These are phyloP conservation scores for Anastatica hierochuntica DNA, from an alignment of 345 rosid species.

Conservation along the genomic window DNA sequence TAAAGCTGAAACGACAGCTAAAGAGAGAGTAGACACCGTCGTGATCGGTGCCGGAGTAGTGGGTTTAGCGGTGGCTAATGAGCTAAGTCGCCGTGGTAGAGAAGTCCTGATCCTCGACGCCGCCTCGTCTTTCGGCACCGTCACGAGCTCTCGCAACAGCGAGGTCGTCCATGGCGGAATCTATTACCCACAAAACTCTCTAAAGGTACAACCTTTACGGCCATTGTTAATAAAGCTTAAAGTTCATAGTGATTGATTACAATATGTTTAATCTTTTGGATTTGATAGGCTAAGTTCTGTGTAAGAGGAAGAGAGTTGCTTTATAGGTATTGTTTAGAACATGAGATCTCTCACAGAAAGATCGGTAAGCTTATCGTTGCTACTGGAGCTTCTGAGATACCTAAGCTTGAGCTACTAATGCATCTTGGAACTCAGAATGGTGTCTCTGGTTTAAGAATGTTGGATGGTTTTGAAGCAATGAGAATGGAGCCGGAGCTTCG, in stretches of 20 bases:
- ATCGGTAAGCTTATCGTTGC: conserved; percentile 86
- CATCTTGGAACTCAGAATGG: conserved; percentile 50
- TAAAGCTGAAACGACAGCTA: conserved; percentile 21
- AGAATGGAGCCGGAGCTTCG: conserved; percentile 70
- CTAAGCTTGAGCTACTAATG: conserved; percentile 47
- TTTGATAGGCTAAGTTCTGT: conserved; percentile 48
- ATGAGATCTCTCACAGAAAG: conserved; percentile 43
- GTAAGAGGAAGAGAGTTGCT: conserved; percentile 70
- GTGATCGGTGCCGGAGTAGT: conserved; percentile 93
- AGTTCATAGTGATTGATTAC: too few relatives aligned
- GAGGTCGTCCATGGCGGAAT: conserved; percentile 94
- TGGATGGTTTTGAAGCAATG: conserved; percentile 71
- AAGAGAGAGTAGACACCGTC: conserved; percentile 68
- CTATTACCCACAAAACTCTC: conserved; percentile 68
- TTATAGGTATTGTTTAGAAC: conserved; percentile 53
- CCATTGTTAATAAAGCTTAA: background rate
- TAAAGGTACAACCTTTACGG: conserved; percentile 38
- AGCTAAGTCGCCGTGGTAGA: conserved; percentile 48
- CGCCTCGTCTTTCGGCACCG: conserved; percentile 75
- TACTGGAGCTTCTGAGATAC: conserved; percentile 49
- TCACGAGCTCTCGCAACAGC: conserved; percentile 76
- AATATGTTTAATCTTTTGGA: background rate
- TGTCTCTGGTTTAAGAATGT: conserved; percentile 47
- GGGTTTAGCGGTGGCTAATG: conserved; percentile 72
- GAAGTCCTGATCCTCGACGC: conserved; percentile 75